These are phyloP conservation scores for Brasilioporus rufonigricans DNA, from an alignment of 768 basidiomycete genomes.

Conservation along the genomic window DNA sequence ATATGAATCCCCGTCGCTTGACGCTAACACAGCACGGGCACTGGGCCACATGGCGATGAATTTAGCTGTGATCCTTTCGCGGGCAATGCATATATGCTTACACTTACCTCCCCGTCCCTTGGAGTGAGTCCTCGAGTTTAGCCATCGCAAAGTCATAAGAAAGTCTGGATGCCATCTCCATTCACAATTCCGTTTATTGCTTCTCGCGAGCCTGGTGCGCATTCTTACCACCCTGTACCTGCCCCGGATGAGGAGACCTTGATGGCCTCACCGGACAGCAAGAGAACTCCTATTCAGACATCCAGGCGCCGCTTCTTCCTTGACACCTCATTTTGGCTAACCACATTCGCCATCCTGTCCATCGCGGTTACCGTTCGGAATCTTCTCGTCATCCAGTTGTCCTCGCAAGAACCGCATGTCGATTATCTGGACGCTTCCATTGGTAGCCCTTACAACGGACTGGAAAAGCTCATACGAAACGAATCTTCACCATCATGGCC, in stretches of 20 bases:
- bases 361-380: constrained; percentile 20
- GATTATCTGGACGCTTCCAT: constrained; percentile 10
- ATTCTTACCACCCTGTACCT: constrained; percentile 15
- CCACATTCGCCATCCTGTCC: constrained; percentile 15
- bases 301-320: constrained; percentile 1
- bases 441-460: constrained; percentile 21
- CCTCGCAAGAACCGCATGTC: background rate
- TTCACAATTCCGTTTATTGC: background rate
- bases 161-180: constrained; percentile 4
- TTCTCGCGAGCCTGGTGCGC: background rate
- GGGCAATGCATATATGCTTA: constrained; percentile 5
- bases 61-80: background rate
- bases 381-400: constrained; percentile 15
- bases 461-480: constrained; percentile 25
- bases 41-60: background rate
- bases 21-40: constrained; percentile 8
- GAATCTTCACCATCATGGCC: constrained; percentile 29
- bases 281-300: background rate
- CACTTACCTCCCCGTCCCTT: background rate
- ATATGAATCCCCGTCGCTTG: background rate
- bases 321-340: constrained; percentile 20
- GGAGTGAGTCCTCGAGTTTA: background rate
- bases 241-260: constrained; percentile 18
- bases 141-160: background rate
- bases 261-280: background rate